These are phyloP conservation scores for Macadamia tetraphylla DNA, from an alignment of 164 flowering plant species.

Conservation along the genomic window DNA sequence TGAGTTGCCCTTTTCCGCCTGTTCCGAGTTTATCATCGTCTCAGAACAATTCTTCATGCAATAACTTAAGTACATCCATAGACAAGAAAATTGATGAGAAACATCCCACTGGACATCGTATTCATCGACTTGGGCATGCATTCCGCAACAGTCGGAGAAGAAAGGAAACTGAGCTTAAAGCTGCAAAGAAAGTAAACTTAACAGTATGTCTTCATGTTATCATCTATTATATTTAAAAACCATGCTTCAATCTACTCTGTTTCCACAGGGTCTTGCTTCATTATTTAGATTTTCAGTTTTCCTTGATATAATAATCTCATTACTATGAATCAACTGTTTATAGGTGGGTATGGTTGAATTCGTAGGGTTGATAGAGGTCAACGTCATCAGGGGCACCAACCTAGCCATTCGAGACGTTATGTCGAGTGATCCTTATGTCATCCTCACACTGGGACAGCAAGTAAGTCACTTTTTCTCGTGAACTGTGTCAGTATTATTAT, in stretches of 20 bases:
- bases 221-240: background rate
- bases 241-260: background rate
- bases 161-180: conserved; percentile 46
- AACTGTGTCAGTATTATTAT: background rate
- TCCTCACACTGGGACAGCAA: conserved; percentile 79
- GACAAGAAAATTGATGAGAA: conserved; percentile 54
- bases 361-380: conserved; percentile 83
- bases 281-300: conserved; percentile 4
- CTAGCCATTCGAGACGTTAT: conserved; percentile 78
- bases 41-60: conserved; percentile 16
- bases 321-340: conserved; percentile 10
- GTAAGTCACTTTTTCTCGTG: conserved; percentile 33
- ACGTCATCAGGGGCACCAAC: conserved; percentile 81
- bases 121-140: conserved; percentile 53
- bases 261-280: background rate
- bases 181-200: conserved; percentile 40
- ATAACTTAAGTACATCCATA: conserved; percentile 10
- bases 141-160: conserved; percentile 86
- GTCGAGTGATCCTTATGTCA: conserved; percentile 93
- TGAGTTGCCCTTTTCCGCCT: too few relatives aligned
- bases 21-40: conserved; percentile 28
- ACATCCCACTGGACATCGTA: conserved; percentile 40
- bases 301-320: conserved; percentile 3
- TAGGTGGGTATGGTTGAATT: conserved; percentile 95
- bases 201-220: conserved; percentile 30